Evolutionary conservation across 2,329 filamentous ascomycete genomes (phyloP), one percentile per base, ranked within the genome.

Genomic region (Paramyrothecium roridum): DNA sequence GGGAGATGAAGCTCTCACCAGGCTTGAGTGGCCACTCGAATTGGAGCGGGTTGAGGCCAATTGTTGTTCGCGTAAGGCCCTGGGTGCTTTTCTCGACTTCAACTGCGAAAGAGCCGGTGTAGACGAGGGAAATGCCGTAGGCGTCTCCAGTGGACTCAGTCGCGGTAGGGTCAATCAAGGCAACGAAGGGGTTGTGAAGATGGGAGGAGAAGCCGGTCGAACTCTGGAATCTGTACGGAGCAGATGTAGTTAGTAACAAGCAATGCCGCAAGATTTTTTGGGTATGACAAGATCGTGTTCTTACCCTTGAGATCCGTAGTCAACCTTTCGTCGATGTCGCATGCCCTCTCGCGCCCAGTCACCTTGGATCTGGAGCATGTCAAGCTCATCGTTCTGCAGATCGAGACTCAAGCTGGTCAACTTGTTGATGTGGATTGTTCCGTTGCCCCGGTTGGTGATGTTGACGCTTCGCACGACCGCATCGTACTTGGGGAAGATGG

Each of bases 91-190:
- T 83, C 61, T 88, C 84, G 1, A 86, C 78, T 19, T 83, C 78
- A 1, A 80, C 81, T 1, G 77, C 73, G 60, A 87, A 87, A 1
- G 83, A 87, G 2, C 85, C 85, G 0, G 83, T 83, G 67, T 87
- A 88, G 20, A 88, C 73, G 2, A 88, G 75, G 1, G 82, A 86
- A 66, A 88, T 87, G 0, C 84, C 85, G 76, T 83, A 88, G 8
- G 81, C 84, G 40, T 86, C 79, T 1, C 85, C 85, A 2, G 77
- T 74, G 0, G 78, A 77, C 62, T 88, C 85, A 1, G 84, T 88
- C 0, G 85, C 82, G 1, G 72, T 73, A 0, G 84, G 79, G 3
- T 80, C 72, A 0, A 83, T 74, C 2, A 88, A 68, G 0, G 82
- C 76, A 21, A 88, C 73, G 70, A 88, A 88, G 0, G 85, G 84